A percentile compares a stretch with the other conserved stretches of the same genome.
These are phyloP conservation scores for Phyllosticta ampelicida DNA, from an alignment of 2,329 filamentous ascomycete species.

Conservation along the genomic window DNA sequence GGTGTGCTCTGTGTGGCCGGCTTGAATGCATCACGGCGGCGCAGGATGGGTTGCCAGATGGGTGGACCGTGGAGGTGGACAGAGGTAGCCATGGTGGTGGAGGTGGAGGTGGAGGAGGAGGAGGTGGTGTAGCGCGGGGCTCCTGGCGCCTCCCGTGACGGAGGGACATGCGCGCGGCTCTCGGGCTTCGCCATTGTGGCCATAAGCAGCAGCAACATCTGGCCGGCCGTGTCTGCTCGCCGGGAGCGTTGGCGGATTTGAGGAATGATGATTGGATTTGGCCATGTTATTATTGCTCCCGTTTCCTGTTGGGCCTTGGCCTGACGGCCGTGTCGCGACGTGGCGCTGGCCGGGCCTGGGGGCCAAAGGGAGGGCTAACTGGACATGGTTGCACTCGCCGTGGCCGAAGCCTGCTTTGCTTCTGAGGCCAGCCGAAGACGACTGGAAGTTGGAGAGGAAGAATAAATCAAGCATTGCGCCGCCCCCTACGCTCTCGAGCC, in stretches of 20 bases:
- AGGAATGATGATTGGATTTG: neutral
- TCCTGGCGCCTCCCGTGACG: too few species aligned
- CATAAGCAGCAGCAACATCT: neutral
- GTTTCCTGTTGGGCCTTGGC: conserved; percentile 1
- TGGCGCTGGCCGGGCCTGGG: conserved; percentile 4
- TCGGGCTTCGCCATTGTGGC: neutral
- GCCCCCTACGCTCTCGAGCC: conserved; percentile 13
- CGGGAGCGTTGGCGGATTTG: neutral
- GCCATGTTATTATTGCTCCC: conserved; percentile 8
- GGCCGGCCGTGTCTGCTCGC: neutral
- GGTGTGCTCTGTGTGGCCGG: neutral
- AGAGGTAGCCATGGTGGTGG: too few species aligned
- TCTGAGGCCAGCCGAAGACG: too few species aligned
- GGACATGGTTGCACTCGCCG: neutral
- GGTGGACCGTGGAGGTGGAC: too few species aligned
- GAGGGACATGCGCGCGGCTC: neutral
- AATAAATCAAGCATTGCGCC: neutral
- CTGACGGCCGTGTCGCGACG: neutral
- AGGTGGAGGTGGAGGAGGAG: too few species aligned
- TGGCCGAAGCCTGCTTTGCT: neutral
- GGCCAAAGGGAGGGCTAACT: neutral
- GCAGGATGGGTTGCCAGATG: too few species aligned
- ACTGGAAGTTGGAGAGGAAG: neutral
- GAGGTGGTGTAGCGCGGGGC: too few species aligned
- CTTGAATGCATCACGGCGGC: too few species aligned